phyloP scores from a whole-genome alignment of 2,329 filamentous ascomycete species.

The Aulographum hederae region DNA sequence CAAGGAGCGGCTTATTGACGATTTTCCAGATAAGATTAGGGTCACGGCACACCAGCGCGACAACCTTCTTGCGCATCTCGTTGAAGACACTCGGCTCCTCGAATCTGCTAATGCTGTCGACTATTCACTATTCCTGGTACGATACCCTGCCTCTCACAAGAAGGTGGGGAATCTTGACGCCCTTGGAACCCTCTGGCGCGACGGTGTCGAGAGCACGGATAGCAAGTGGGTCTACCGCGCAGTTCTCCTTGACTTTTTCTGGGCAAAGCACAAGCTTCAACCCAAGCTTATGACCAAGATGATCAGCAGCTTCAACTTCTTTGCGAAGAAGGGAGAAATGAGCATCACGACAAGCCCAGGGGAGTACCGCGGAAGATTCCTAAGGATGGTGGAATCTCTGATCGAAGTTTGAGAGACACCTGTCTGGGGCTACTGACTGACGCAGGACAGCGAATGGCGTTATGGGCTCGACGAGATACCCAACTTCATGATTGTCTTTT shows the following conservation, averaged over 20 bases:
- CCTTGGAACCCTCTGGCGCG: constrained; percentile 33
- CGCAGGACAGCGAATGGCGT: no score
- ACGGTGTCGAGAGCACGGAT: constrained; percentile 41
- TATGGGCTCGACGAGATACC: no score
- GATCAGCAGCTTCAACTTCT: constrained; percentile 43
- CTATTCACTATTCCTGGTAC: constrained; percentile 56
- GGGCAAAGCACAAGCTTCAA: constrained; percentile 53
- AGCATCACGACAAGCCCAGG: constrained; percentile 51
- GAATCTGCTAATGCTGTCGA: constrained; percentile 48
- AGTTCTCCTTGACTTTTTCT: constrained; percentile 58
- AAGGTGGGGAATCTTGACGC: constrained; percentile 8
- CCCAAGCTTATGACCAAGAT: constrained; percentile 48
- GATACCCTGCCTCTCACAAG: constrained; percentile 25
- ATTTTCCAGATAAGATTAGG: constrained; percentile 47
- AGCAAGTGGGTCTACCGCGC: constrained; percentile 49
- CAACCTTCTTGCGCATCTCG: constrained; percentile 35
- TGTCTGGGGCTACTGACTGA: no score
- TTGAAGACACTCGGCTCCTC: constrained; percentile 45
- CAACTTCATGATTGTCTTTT: no score
- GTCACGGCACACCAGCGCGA: constrained; percentile 37
- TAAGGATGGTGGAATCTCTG: constrained; percentile 31
- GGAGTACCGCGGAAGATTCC: constrained; percentile 45
- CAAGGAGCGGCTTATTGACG: constrained; percentile 46
- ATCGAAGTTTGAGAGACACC: constrained; percentile 17
- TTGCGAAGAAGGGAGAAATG: constrained; percentile 51